Evolutionary conservation across 2,329 filamentous ascomycete genomes (phyloP).

Genomic region (Neonectria ditissima): DNA sequence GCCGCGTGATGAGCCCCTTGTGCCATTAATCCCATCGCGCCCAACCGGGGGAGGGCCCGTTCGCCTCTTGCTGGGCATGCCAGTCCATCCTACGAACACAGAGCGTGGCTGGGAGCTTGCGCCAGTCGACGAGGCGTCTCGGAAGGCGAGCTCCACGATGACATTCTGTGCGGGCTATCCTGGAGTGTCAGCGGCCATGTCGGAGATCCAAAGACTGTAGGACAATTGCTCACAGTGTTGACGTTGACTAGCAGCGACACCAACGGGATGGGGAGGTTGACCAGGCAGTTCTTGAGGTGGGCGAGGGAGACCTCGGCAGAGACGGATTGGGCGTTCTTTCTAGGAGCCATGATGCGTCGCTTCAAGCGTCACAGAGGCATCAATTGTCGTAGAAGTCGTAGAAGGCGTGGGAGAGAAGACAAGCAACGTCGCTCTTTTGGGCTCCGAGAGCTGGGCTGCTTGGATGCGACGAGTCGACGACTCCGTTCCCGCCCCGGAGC

Average conservation of each 20-base stretch:
- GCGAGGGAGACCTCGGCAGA: conserved; percentile 87
- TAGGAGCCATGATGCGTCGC: conserved; percentile 56
- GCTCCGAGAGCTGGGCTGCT: conserved; percentile 15
- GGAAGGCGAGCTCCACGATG: conserved; percentile 87
- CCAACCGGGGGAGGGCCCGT: conserved; percentile 78
- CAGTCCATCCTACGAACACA: conserved; percentile 94
- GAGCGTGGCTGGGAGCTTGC: conserved; percentile 69
- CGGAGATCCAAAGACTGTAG: not conserved
- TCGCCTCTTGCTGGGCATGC: conserved; percentile 93
- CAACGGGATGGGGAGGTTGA: conserved; percentile 88
- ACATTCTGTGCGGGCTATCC: conserved; percentile 91
- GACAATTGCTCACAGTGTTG: conserved; percentile 76
- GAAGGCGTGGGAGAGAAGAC: conserved; percentile 11
- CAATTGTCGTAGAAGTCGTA: not conserved
- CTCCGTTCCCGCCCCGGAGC: conserved; percentile 42
- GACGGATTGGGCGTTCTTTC: conserved; percentile 71
- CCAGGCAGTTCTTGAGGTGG: conserved; percentile 92
- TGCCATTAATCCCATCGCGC: conserved; percentile 76
- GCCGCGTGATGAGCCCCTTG: conserved; percentile 71
- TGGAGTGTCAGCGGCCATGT: conserved; percentile 31
- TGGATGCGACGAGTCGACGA: conserved; percentile 31
- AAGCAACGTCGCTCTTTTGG: conserved; percentile 26
- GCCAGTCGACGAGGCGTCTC: conserved; percentile 62
- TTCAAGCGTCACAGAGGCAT: conserved; percentile 21
- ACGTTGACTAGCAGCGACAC: conserved; percentile 88